A percentile compares a stretch with the other conserved stretches of the same genome.
Evolutionary conservation across 306 rosid genomes (phyloP).

Genomic region (Vachellia pachyceras): DNA sequence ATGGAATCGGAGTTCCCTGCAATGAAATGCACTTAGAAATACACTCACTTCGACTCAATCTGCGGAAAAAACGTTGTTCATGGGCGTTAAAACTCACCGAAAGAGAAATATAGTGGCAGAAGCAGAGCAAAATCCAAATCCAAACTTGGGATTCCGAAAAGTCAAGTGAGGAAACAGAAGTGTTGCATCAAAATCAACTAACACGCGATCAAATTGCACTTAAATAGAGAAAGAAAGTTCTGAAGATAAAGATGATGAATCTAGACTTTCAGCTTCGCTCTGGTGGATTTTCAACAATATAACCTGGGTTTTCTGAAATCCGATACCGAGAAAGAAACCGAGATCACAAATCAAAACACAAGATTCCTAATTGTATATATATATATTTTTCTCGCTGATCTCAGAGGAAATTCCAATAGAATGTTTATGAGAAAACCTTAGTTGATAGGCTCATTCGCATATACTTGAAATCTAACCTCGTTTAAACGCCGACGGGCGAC

Average conservation of each 20-base stretch:
- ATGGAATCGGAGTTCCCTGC: slow-evolving; percentile 35
- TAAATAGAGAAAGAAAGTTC: neutral
- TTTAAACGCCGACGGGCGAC: slow-evolving; percentile 14
- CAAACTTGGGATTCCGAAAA: slow-evolving; percentile 27
- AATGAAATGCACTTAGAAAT: slow-evolving; percentile 48
- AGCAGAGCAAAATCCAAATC: slow-evolving; percentile 41
- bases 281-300: slow-evolving; percentile 43
- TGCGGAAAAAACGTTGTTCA: neutral
- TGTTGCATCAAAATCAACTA: slow-evolving; percentile 27
- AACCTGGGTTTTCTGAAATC: slow-evolving; percentile 55
- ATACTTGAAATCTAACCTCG: slow-evolving; percentile 24
- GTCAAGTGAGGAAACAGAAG: slow-evolving; percentile 26
- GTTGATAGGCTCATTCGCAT: slow-evolving; percentile 32
- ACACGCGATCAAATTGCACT: slow-evolving; percentile 5
- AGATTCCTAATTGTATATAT: neutral
- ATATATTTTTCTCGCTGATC: slow-evolving; percentile 40
- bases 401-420: slow-evolving; percentile 30
- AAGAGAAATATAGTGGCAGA: neutral
- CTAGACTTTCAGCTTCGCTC: slow-evolving; percentile 42
- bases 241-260: slow-evolving; percentile 26
- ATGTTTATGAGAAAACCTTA: slow-evolving; percentile 23
- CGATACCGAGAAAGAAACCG: slow-evolving; percentile 50
- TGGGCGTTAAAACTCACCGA: neutral
- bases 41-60: slow-evolving; percentile 47
- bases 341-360: slow-evolving; percentile 48